Percentiles rank a stretch among this genome's conserved stretches.
phyloP scores from a whole-genome alignment of 2,329 filamentous ascomycete genomes.

The Penicillium sp. region DNA sequence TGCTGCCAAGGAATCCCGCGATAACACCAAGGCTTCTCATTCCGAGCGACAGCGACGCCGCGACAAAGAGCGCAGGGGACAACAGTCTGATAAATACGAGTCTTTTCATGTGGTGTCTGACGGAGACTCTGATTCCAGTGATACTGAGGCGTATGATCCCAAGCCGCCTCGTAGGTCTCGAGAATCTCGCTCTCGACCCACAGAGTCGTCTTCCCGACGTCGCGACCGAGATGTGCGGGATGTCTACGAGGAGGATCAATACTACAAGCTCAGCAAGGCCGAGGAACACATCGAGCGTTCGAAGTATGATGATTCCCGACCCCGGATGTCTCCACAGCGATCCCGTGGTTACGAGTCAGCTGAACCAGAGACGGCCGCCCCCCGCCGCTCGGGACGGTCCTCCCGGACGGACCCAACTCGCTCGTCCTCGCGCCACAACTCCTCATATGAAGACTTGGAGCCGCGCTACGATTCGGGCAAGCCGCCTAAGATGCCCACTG shows the following conservation, averaged over 20 bases:
- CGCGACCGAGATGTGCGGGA: conserved; percentile 11
- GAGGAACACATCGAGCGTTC: conserved; percentile 42
- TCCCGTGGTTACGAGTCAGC: conserved; percentile 30
- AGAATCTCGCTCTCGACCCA: conserved; percentile 20
- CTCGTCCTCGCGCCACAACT: conserved; percentile 31
- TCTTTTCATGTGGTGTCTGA: conserved; percentile 28
- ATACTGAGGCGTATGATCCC: conserved; percentile 18
- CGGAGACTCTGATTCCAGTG: conserved; percentile 27
- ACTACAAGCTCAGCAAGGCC: conserved; percentile 34
- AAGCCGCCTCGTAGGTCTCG: conserved; percentile 22
- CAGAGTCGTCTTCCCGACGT: conserved; percentile 24
- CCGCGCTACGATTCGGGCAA: conserved; percentile 22
- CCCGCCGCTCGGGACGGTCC: conserved; percentile 31
- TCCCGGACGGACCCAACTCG: conserved; percentile 28
- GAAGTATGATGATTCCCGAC: conserved; percentile 27
- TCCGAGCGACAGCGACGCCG: conserved; percentile 37
- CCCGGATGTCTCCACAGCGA: conserved; percentile 31
- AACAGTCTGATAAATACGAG: conserved; percentile 15
- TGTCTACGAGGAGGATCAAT: conserved; percentile 28
- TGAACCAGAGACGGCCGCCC: conserved; percentile 30
- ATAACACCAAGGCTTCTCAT: conserved; percentile 31
- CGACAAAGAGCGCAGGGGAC: conserved; percentile 37
- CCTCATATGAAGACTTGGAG: conserved; percentile 33
- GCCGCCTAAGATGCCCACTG: conserved; percentile 38
- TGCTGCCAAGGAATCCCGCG: conserved; percentile 30